Evolutionary conservation across 768 basidiomycete genomes (phyloP).

Genomic region (Nidularia pulvinata): DNA sequence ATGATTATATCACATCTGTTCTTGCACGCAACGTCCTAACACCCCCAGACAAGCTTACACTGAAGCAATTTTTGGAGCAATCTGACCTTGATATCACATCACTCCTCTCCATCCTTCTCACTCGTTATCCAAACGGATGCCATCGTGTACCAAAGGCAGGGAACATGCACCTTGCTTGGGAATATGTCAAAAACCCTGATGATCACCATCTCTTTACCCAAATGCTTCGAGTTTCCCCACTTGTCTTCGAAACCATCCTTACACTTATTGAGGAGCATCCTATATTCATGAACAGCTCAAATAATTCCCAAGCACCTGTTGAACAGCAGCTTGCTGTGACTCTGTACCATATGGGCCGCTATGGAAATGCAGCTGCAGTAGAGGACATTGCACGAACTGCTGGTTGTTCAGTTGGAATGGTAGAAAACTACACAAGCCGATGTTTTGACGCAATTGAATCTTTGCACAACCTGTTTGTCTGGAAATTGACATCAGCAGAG

Average conservation of each 20-base stretch:
- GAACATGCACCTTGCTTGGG: conserved; percentile 15
- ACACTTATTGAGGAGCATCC: conserved; percentile 21
- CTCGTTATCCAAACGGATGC: no score
- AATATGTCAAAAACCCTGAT: conserved; percentile 19
- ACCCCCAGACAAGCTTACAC: no score
- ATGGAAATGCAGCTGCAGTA: conserved; percentile 25
- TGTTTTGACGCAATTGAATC: conserved; percentile 25
- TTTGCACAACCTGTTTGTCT: conserved; percentile 25
- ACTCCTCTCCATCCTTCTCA: no score
- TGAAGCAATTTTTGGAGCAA: no score
- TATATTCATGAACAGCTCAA: conserved; percentile 22
- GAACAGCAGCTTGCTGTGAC: conserved; percentile 23
- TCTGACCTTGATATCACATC: no score
- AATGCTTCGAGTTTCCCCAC: conserved; percentile 20
- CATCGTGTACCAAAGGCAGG: conserved; percentile 14
- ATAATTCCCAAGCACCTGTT: conserved; percentile 22
- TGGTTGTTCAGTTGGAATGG: conserved; percentile 22
- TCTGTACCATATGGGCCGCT: conserved; percentile 21
- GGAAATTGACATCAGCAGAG: conserved; percentile 20
- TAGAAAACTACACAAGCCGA: conserved; percentile 21
- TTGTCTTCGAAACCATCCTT: conserved; percentile 17
- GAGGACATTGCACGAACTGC: conserved; percentile 20
- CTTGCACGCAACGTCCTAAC: no score
- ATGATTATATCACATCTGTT: no score
- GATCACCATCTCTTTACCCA: conserved; percentile 14